Evolutionary conservation across 176 grass and related monocot genomes (phyloP).

Genomic region (Aegilops longissima): DNA sequence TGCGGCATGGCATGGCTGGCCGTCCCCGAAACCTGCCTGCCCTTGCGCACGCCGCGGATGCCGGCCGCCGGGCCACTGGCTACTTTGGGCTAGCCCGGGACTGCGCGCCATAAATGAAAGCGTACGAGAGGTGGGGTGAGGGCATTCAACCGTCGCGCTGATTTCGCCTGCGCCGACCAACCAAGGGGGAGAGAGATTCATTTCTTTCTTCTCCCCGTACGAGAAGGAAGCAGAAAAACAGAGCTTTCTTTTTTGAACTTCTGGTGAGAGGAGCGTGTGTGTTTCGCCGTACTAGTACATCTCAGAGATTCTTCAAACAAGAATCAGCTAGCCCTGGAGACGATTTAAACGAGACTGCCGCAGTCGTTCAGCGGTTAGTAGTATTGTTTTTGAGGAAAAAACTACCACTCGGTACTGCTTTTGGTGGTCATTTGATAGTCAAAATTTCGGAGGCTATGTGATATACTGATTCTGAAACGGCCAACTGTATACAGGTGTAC

Average conservation of each 20-base stretch:
- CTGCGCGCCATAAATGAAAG: neutral
- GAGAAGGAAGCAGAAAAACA: neutral
- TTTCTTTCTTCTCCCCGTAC: neutral
- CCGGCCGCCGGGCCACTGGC: neutral
- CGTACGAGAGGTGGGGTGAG: no score
- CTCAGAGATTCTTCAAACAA: neutral
- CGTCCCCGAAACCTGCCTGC: neutral
- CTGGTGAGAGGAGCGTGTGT: neutral
- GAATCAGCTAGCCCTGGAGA: no score
- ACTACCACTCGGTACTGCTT: no score
- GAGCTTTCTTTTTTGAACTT: no score
- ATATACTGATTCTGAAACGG: neutral
- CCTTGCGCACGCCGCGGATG: neutral
- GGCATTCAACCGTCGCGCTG: neutral
- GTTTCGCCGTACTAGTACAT: neutral
- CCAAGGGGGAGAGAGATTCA: neutral
- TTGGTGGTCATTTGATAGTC: no score
- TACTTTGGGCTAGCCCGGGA: neutral
- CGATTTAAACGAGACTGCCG: no score
- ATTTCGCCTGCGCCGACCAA: neutral
- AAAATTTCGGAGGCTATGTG: neutral
- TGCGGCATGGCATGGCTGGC: neutral
- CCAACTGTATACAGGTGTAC: no score
- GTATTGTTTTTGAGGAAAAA: no score
- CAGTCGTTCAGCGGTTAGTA: no score